A percentile compares a stretch with the other conserved stretches of the same genome.
Conservation (phyloP, 331 rosid genomes). For the Stylosanthes scabra region DNA sequence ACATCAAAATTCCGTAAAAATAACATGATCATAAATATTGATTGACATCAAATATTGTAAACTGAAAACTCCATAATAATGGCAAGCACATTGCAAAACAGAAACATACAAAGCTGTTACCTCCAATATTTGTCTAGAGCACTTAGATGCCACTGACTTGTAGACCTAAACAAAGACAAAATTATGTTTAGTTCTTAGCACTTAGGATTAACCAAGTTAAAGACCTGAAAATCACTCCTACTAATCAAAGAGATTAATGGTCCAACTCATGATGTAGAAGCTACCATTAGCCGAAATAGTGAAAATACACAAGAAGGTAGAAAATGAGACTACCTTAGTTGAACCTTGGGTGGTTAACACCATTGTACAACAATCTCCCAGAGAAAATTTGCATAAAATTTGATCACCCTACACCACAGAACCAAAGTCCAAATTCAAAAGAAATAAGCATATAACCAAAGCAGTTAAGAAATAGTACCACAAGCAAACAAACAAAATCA, state of each 20-base stretch:
- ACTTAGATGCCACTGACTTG: constrained; percentile 77
- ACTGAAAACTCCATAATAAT: constrained; percentile 5
- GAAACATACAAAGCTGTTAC: constrained; percentile 43
- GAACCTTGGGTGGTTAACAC: constrained; percentile 89
- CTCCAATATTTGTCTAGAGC: constrained; percentile 80
- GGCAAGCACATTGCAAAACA: constrained; percentile 22
- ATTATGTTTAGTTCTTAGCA: constrained; percentile 12
- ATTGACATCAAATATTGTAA: not conserved
- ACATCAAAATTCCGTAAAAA: not conserved
- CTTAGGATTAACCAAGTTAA: constrained; percentile 17
- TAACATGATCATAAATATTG: constrained; percentile 16
- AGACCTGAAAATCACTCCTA: constrained; percentile 18
- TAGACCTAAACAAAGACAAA: constrained; percentile 65
- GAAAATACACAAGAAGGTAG: not conserved
- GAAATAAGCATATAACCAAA: not conserved
- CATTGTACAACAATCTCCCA: constrained; percentile 69
- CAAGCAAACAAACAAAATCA: not conserved
- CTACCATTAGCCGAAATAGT: constrained; percentile 3
- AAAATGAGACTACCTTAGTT: constrained; percentile 64
- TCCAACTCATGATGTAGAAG: constrained; percentile 24
- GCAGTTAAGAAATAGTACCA: not conserved
- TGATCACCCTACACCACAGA: constrained; percentile 71
- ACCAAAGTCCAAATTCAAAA: constrained; percentile 29
- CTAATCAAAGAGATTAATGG: not conserved
- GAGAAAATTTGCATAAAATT: constrained; percentile 61